Base-by-base conservation (phyloP, 2,329 filamentous ascomycete species). In the Colletotrichum orbiculare region DNA sequence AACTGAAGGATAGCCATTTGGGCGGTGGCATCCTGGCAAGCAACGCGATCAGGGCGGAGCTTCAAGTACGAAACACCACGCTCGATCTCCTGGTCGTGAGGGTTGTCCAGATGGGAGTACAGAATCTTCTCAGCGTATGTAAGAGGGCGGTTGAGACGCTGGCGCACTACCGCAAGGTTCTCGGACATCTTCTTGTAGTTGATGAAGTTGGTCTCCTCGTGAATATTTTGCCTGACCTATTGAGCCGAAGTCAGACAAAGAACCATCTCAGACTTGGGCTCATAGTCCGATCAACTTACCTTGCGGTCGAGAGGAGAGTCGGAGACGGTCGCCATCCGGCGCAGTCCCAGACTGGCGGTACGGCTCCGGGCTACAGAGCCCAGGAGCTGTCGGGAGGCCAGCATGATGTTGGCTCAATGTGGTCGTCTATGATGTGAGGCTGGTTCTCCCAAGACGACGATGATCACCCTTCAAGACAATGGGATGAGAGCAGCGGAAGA, bases 1-100 rank as follows among this genome's bases (percentile, higher is more conserved):
- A 99, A 99, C 85, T 99, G 96, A 66, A 99, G 87, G 72, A 99
- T 97, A 70, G 96, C 96, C 96, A 99, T 99, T 87, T 99, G 96
- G 69, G 96, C 96, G 67, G 96, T 98, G 78, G 96, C 96, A 88
- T 99, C 96, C 86, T 99, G 96, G 87, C 96, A 98, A 80, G 96
- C 96, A 75, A 99, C 96, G 81, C 96, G 93, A 79, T 99, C 96
- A 64, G 96, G 96, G 71, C 96, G 92, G 72, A 99, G 90, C 86
- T 95, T 97, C 72, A 99, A 89, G 83, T 99, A 98, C 67, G 94
- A 97, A 74, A 88, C 89, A 76, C 96, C 96, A 79, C 96, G 93
- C 89, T 97, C 89, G 74, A 99, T 97, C 54, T 98, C 95, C 82
- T 98, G 95, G 73, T 89, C 91, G 75, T 98, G 92, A 60, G 96